phyloP scores from a whole-genome alignment of 2,329 filamentous ascomycete genomes.

The Diaporthe sp. region DNA sequence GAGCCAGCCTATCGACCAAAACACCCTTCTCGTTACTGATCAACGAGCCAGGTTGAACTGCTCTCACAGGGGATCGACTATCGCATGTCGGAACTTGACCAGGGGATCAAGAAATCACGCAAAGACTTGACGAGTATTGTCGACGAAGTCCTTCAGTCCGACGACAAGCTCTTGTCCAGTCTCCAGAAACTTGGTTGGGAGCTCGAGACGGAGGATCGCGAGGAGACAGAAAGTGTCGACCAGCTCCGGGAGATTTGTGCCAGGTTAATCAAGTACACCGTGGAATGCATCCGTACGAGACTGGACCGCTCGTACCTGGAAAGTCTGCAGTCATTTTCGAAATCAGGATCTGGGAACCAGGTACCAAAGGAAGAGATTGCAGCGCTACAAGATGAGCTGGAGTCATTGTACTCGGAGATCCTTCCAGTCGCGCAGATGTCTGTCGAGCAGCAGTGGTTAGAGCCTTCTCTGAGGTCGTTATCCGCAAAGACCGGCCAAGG shows the following conservation, averaged over 20 bases:
- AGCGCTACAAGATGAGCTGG: slow-evolving; percentile 73
- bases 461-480: slow-evolving; percentile 68
- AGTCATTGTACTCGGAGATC: slow-evolving; percentile 79
- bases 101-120: slow-evolving; percentile 62
- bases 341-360: slow-evolving; percentile 38
- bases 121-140: slow-evolving; percentile 63
- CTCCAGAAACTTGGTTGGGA: slow-evolving; percentile 77
- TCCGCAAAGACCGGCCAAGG: slow-evolving; percentile 59
- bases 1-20: slow-evolving; percentile 36
- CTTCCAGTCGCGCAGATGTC: slow-evolving; percentile 80
- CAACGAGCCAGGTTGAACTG: slow-evolving; percentile 58
- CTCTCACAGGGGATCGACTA: slow-evolving; percentile 62
- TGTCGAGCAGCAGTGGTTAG: slow-evolving; percentile 75
- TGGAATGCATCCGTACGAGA: slow-evolving; percentile 67
- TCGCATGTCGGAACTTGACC: slow-evolving; percentile 63
- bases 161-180: slow-evolving; percentile 75
- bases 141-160: slow-evolving; percentile 66
- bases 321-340: slow-evolving; percentile 51
- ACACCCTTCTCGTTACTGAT: slow-evolving; percentile 11
- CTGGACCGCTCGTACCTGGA: slow-evolving; percentile 71
- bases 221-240: slow-evolving; percentile 67
- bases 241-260: slow-evolving; percentile 72
- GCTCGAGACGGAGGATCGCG: slow-evolving; percentile 65
- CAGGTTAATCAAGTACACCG: slow-evolving; percentile 70
- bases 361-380: slow-evolving; percentile 58